These are phyloP conservation scores for Camellia sinensis DNA, from an alignment of 148 eudicot genomes.

Conservation along the genomic window DNA sequence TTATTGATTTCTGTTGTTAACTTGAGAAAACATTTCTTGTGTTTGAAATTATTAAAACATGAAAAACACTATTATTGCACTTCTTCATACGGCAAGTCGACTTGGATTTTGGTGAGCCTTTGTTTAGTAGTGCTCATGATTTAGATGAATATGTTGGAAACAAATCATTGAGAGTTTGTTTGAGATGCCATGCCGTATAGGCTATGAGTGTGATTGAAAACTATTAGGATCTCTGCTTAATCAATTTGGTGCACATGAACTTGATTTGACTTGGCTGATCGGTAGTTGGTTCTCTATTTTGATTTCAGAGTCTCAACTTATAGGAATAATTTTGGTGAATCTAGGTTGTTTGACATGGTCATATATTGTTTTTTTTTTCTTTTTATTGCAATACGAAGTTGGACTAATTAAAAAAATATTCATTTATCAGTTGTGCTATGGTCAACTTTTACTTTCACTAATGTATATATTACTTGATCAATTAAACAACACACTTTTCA, in stretches of 20 bases:
- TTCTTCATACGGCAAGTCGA: neutral
- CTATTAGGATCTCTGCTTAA: conserved; percentile 2
- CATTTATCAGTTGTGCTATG: neutral
- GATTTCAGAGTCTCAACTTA: neutral
- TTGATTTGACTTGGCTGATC: neutral
- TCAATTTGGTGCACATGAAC: neutral
- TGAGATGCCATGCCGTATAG: neutral
- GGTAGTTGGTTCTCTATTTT: neutral
- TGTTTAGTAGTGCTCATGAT: neutral
- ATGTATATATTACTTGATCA: too few species aligned
- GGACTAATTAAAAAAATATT: neutral
- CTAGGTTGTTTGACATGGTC: neutral
- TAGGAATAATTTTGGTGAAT: too few species aligned
- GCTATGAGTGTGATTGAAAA: neutral
- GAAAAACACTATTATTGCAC: neutral
- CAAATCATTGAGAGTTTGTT: conserved; percentile 1
- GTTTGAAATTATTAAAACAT: conserved; percentile 1
- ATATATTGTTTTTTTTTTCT: neutral
- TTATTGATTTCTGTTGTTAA: neutral
- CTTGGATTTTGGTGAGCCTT: neutral
- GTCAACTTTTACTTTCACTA: too few species aligned
- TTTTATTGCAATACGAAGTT: conserved; percentile 1
- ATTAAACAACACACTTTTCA: too few species aligned
- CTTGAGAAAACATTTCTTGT: neutral
- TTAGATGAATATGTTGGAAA: neutral